phyloP scores from a whole-genome alignment of 306 rosid species.

The Herpetospermum pedunculosum region DNA sequence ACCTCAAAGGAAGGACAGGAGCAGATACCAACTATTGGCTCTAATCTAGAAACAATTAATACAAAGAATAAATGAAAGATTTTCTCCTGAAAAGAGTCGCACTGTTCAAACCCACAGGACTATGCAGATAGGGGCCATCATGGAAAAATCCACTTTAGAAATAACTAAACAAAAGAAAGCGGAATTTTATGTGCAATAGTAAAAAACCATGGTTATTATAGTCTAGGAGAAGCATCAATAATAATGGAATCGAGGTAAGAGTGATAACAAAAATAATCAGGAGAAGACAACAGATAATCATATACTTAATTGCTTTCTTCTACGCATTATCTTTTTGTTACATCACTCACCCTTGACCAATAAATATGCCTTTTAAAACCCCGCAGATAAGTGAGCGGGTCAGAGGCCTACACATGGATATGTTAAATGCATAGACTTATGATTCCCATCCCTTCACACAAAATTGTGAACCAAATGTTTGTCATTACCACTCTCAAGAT shows the following conservation, averaged over 20 bases:
- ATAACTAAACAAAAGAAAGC: background rate
- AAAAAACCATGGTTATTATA: background rate
- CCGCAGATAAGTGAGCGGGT: background rate
- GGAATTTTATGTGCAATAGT: background rate
- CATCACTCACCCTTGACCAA: background rate
- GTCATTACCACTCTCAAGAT: background rate
- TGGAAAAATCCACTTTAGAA: background rate
- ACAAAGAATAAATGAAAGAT: background rate
- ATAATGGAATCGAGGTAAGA: background rate
- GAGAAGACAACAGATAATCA: background rate
- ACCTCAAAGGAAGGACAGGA: no score
- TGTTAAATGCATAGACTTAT: background rate
- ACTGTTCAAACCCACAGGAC: background rate
- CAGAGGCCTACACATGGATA: background rate
- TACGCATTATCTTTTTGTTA: background rate
- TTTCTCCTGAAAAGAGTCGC: background rate
- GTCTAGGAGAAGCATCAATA: background rate
- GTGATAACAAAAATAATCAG: background rate
- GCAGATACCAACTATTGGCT: no score
- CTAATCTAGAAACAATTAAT: background rate
- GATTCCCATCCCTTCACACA: background rate
- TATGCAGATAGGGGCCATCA: background rate
- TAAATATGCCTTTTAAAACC: background rate
- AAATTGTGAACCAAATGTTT: background rate
- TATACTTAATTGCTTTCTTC: background rate